These are phyloP conservation scores for Protomyces macrosporus DNA, from an alignment of 1,139 yeast genomes.

Conservation along the genomic window DNA sequence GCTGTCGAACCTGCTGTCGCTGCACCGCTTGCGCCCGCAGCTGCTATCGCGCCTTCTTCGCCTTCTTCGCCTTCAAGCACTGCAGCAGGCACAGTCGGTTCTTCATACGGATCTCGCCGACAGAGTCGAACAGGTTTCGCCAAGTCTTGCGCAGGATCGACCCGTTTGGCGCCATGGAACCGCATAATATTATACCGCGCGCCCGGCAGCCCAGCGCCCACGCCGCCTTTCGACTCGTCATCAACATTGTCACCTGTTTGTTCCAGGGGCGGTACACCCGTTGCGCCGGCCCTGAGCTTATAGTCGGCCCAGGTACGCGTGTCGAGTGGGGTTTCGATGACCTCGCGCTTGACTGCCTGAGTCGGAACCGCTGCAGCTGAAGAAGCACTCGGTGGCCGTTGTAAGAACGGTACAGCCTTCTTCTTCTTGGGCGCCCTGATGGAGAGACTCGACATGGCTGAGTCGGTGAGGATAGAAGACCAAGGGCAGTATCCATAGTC, in stretches of 20 bases:
- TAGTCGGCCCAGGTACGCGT: slow-evolving; percentile 48
- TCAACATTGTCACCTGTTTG: not conserved
- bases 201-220: slow-evolving; percentile 38
- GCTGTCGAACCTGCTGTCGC: slow-evolving; percentile 20
- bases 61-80: slow-evolving; percentile 39
- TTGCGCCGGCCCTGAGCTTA: slow-evolving; percentile 61
- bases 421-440: slow-evolving; percentile 22
- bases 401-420: not conserved
- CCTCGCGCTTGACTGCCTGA: slow-evolving; percentile 17
- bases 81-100: not conserved
- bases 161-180: slow-evolving; percentile 66
- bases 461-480: not conserved
- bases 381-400: not conserved
- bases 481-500: not conserved
- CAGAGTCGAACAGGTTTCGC: slow-evolving; percentile 79
- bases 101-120: slow-evolving; percentile 72
- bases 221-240: not conserved
- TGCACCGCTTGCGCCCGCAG: slow-evolving; percentile 25
- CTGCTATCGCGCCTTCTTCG: slow-evolving; percentile 29
- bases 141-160: slow-evolving; percentile 67
- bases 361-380: not conserved
- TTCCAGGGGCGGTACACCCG: slow-evolving; percentile 53
- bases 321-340: slow-evolving; percentile 14
- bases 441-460: slow-evolving; percentile 15
- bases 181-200: slow-evolving; percentile 74